Base-by-base conservation (phyloP, 225 moss, liverwort and hornwort species). In the Physcomitrellopsis africana region DNA sequence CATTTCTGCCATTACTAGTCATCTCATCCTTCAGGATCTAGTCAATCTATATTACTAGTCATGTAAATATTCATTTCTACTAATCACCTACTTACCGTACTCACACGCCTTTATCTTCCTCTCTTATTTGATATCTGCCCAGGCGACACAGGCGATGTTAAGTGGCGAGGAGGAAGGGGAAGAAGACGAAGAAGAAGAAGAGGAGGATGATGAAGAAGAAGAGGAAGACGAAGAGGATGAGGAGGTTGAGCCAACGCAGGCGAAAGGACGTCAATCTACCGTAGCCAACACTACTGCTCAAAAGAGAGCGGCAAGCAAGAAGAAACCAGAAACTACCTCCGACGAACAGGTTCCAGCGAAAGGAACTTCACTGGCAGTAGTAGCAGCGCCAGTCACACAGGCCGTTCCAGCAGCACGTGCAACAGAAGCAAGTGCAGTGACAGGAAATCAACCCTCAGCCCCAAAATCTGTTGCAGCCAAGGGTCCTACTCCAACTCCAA, bases 141-240 rank as follows among this genome's bases (percentile, higher is more conserved):
- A 87, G 84, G 87, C 84, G 41, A 84, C 87, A 47, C 73, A 57
- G 11, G 64, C 22, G 51, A 76, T 70, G 65, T 16, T 86, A 47
- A 69, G 69, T 22, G 81, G 65, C 14, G 86, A 82, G 9, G 77
- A 77, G 10, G 76, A 68, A 1, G 83, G 66, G 0, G 72, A 72
- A 2, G 86, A 86, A 6, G 86, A 86, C 3, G 85, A 82, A 13
- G 80, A 85, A 37, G 80, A 76, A 0, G 78, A 53, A 13, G 71
- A 77, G 13, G 74, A 78, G 2, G 82, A 82, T 3, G 76, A 77
- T 1, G 78, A 66, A 15, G 78, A 66, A 15, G 78, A 78, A 0
- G 85, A 82, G 0, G 85, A 82, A 43, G 88, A 85, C 0, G 76
- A 76, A 19, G 87, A 85, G 0, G 77, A 78, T 13, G 83, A 75